Base-by-base conservation (phyloP, 2,329 filamentous ascomycete genomes). In the Zasmidium cellare region DNA sequence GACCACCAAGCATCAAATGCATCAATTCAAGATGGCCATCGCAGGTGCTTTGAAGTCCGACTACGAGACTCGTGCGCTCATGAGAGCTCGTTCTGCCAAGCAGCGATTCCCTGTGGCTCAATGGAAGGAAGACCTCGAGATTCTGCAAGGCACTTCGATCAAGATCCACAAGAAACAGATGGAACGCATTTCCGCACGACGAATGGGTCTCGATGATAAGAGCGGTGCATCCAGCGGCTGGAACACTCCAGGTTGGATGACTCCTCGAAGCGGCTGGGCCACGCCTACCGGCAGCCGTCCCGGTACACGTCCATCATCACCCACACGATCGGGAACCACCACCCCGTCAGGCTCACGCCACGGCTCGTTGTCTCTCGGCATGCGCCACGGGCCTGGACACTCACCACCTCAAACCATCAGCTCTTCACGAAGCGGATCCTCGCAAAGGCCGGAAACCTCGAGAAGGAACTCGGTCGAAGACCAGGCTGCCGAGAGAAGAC, bases 21-120 rank as follows among this genome's bases (percentile, higher is more conserved):
- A 83, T 47, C 86, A 88, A 68, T 88, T 88, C 76, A 85, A 84
- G 69, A 77, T 80, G 62, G 84, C 86, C 12, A 87, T 88, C 60
- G 75, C 82, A n/a, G 79, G 79, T 52, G 86, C 86, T 1, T 70
- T 88, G 54, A 81, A 77, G 53, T 86, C 84, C 1, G 83, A 82
- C 62, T 73, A 74, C 14, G 76, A 83, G 35, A 81, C 81, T 23
- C 76, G 86, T 55, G 82, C 82, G 1, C 77, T 82, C 66, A 88
- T 88, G 86, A 79, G 86, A 68, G 86, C 85, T 41, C 79, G 84
- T 57, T 86, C 84, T 19, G 84, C 83, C 3, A 84, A 84, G 64
- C 86, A 88, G 67, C 80, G 86, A 25, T 88, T 88, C 74, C 86
- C 86, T 16, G 85, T 88, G 14, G 83, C 82, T 2, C 84, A 87